Percentiles rank a stretch among this genome's conserved stretches.
Evolutionary conservation across 2,329 filamentous ascomycete species (phyloP).

Genomic region (Ilyonectria destructans): DNA sequence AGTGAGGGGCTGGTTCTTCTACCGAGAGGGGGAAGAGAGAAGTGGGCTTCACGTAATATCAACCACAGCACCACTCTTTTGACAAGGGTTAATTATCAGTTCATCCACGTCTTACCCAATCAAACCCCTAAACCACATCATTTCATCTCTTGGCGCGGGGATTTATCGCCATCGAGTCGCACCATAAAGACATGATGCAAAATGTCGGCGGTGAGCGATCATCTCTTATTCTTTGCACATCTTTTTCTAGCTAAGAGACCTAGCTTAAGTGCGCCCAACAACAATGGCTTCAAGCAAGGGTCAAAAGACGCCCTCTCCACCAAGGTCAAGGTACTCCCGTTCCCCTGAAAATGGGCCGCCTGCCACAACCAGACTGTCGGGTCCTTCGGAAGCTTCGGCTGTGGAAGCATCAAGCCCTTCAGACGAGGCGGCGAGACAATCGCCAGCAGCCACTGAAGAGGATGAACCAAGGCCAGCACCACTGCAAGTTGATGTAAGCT

Average conservation of each 20-base stretch:
- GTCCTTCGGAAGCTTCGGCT: slow-evolving; percentile 23
- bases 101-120: not conserved
- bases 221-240: not conserved
- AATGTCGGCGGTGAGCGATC: not conserved
- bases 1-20: not conserved
- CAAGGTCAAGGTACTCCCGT: slow-evolving; percentile 15
- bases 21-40: not conserved
- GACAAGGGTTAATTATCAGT: not conserved
- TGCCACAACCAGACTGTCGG: slow-evolving; percentile 7
- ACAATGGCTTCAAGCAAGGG: not conserved
- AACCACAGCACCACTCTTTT: not conserved
- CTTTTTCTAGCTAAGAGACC: not conserved
- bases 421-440: too few species aligned
- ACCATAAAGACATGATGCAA: not conserved
- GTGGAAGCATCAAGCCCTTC: not conserved
- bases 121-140: not conserved
- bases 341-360: slow-evolving; percentile 11
- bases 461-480: slow-evolving; percentile 26
- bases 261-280: not conserved
- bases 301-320: not conserved
- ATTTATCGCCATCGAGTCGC: not conserved
- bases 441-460: not conserved
- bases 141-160: not conserved
- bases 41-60: not conserved
- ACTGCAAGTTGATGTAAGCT: slow-evolving; percentile 39